These are phyloP conservation scores for Bothia castanella DNA, from an alignment of 1,284 basidiomycete genomes.

Conservation along the genomic window DNA sequence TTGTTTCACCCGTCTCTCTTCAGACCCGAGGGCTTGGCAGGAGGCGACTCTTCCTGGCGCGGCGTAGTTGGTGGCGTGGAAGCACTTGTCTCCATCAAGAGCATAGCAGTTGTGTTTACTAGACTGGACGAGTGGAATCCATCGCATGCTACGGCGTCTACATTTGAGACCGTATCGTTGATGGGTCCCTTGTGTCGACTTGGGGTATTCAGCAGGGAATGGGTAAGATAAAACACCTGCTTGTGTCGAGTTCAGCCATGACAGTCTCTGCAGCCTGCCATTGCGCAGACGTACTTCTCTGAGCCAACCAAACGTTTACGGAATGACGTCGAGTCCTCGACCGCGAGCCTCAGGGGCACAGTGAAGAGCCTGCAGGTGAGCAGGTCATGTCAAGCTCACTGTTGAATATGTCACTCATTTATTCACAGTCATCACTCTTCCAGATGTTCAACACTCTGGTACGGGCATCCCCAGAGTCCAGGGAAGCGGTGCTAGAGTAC, in stretches of 20 bases:
- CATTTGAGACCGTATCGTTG: constrained; percentile 62
- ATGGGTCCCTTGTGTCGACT: constrained; percentile 81
- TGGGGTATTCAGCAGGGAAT: constrained; percentile 82
- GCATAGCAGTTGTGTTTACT: constrained; percentile 77
- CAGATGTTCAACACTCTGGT: constrained; percentile 87
- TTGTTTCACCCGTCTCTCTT: constrained; percentile 62
- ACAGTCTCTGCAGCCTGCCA: constrained; percentile 55
- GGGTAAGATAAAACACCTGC: constrained; percentile 53
- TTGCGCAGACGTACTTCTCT: constrained; percentile 80
- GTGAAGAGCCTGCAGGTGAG: constrained; percentile 76
- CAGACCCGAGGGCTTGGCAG: constrained; percentile 61
- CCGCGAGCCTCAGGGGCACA: constrained; percentile 76
- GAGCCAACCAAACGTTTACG: constrained; percentile 74
- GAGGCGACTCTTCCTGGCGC: constrained; percentile 79
- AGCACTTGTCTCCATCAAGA: constrained; percentile 77
- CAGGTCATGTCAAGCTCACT: not conserved
- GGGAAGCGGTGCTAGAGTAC: constrained; percentile 84
- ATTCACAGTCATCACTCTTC: constrained; percentile 69
- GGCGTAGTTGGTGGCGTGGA: constrained; percentile 80
- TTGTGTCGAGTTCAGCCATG: constrained; percentile 4
- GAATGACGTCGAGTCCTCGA: constrained; percentile 79
- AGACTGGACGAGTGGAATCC: constrained; percentile 73
- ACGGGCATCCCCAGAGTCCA: constrained; percentile 72
- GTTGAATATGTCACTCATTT: constrained; percentile 7
- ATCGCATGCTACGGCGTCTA: constrained; percentile 48